Evolutionary conservation across 176 grass and related monocot genomes (phyloP), one percentile per base, ranked within the genome.

Genomic region (Carex cristatella): DNA sequence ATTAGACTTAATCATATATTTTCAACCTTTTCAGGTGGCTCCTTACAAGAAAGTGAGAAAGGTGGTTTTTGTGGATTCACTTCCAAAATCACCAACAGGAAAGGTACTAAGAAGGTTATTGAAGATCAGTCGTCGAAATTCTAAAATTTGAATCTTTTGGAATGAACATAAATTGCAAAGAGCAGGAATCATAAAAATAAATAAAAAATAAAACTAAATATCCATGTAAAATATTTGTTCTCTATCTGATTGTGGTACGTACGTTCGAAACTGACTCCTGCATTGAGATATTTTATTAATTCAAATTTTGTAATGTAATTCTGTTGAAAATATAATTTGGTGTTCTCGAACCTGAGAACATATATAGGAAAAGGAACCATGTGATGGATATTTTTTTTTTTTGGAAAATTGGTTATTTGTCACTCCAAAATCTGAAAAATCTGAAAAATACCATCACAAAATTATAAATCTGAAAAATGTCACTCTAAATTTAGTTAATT

Each of bases 1-100:
- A 60, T 56, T 60, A 56, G 12, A 11, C 9, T 51, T 72, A 15
- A 32, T 65, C 10, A 10, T 3, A 33, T 62, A 23, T 54, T 60
- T 74, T 73, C 0, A 27, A 28, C 1, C 6, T 61, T 72, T 80
- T 75, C 65, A 98, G 95, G 95, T 98, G 83, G 87, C 93, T 61
- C 81, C 93, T 55, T 95, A 93, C 64, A 98, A 98, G 88, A 94
- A 93, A 86, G 89, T 95, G 33, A 91, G 95, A 59, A 92, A 89
- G 87, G 95, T 98, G 42, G 68, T 94, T 59, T 98, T 98, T 81
- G 89, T 98, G 82, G 83, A 95, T 85, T 90, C 95, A 13, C 88
- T 98, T 61, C 95, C 95, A 37, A 93, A 66, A 70, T 98, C 95
- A 10, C 68, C 91, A 27, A 86, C 93, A 65, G 95, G 95, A 69